A percentile compares a stretch with the other conserved stretches of the same genome.
phyloP scores from a whole-genome alignment of 108 stramenopile species.

The Nitzschia sp. region DNA sequence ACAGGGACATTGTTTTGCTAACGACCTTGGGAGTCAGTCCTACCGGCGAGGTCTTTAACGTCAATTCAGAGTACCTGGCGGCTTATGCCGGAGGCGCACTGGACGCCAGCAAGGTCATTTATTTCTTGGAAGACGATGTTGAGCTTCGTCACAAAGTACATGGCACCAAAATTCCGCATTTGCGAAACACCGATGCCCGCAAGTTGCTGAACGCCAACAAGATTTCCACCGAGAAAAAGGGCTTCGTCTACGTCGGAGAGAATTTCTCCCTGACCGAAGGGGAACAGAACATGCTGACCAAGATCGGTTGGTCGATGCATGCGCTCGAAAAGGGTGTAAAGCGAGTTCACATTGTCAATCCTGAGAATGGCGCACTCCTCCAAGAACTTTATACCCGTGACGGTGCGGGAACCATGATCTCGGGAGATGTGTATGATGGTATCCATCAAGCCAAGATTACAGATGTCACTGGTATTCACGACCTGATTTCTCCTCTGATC shows the following conservation, averaged over 20 bases:
- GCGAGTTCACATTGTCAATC: conserved; percentile 86
- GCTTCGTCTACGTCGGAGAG: conserved; percentile 43
- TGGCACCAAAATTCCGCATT: conserved; percentile 72
- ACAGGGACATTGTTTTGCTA: conserved; percentile 89
- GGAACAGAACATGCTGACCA: conserved; percentile 58
- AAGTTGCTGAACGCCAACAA: conserved; percentile 63
- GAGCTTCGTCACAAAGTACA: conserved; percentile 57
- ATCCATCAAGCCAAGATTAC: conserved; percentile 83
- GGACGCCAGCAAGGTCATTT: conserved; percentile 87
- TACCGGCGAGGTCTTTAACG: conserved; percentile 93
- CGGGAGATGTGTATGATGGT: conserved; percentile 93
- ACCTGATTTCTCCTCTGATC: conserved; percentile 87
- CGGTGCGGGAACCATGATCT: conserved; percentile 91
- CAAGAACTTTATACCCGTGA: conserved; percentile 97
- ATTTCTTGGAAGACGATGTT: conserved; percentile 63
- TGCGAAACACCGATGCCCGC: conserved; percentile 77
- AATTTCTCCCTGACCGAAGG: conserved; percentile 30
- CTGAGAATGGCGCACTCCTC: conserved; percentile 79
- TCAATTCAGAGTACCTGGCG: conserved; percentile 85
- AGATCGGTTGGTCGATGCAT: conserved; percentile 76
- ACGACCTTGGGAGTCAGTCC: conserved; percentile 90
- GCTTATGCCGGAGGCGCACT: conserved; percentile 77
- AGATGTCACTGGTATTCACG: conserved; percentile 86
- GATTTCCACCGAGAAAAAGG: conserved; percentile 62
- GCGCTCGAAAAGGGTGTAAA: conserved; percentile 87